These are phyloP conservation scores for Tritrichomonas musculus DNA, from an alignment of 208 protist species.

Conservation along the genomic window DNA sequence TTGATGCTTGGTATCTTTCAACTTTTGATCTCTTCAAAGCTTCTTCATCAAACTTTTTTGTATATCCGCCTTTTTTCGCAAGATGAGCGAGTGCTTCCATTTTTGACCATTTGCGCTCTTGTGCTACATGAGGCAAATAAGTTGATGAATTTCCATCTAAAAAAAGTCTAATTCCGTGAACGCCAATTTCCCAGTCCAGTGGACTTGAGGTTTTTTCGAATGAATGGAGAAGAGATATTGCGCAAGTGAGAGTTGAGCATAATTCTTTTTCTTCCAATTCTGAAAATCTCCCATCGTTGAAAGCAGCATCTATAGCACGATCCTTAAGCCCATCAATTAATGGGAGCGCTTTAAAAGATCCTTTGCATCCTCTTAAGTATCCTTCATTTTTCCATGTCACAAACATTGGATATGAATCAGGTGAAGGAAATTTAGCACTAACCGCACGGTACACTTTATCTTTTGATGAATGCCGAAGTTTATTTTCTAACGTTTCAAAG, in stretches of 20 bases:
- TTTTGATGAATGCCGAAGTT: not conserved
- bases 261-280: too few species aligned
- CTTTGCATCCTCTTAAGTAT: not conserved
- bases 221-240: not conserved
- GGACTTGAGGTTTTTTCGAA: not conserved
- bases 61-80: not conserved
- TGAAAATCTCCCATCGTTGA: not conserved
- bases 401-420: not conserved
- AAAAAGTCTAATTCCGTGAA: constrained; percentile 30
- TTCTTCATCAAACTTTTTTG: not conserved
- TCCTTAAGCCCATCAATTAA: not conserved
- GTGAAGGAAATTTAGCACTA: not conserved
- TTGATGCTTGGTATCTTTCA: not conserved
- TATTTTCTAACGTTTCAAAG: not conserved
- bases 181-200: constrained; percentile 1
- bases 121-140: not conserved
- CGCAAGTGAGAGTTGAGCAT: not conserved
- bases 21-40: not conserved
- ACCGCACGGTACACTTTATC: not conserved
- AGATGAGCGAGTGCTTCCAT: not conserved
- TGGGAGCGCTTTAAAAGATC: not conserved
- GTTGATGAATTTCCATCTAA: not conserved
- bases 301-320: not conserved
- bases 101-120: not conserved
- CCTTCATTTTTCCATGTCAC: constrained; percentile 27